Percentiles rank a stretch among this genome's conserved stretches.
phyloP scores from a whole-genome alignment of 1,139 yeast species.

The Pichia sp. region DNA sequence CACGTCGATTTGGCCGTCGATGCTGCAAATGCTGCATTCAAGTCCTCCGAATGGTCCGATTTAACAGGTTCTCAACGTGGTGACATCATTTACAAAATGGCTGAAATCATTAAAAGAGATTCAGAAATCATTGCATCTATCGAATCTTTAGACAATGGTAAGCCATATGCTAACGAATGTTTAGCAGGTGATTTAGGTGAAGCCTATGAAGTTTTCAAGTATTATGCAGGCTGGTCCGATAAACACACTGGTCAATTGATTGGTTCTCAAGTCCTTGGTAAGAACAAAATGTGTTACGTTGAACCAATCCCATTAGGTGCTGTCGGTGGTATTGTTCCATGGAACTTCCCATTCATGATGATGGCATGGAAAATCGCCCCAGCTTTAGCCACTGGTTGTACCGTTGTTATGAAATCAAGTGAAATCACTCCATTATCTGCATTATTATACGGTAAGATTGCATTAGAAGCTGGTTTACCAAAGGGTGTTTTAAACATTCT shows the following conservation, averaged over 20 bases:
- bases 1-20: slow-evolving; percentile 65
- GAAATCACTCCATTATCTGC: slow-evolving; percentile 85
- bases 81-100: slow-evolving; percentile 45
- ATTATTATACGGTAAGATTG: slow-evolving; percentile 57
- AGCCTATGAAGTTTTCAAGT: slow-evolving; percentile 54
- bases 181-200: slow-evolving; percentile 54
- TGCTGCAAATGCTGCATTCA: slow-evolving; percentile 58
- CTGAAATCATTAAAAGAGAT: slow-evolving; percentile 50
- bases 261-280: slow-evolving; percentile 32
- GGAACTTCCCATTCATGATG: slow-evolving; percentile 86
- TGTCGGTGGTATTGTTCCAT: slow-evolving; percentile 81
- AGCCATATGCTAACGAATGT: slow-evolving; percentile 42
- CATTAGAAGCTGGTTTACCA: slow-evolving; percentile 75
- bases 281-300: slow-evolving; percentile 51
- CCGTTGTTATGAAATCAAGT: slow-evolving; percentile 78
- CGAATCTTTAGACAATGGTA: slow-evolving; percentile 62
- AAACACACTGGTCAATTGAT: slow-evolving; percentile 70
- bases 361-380: slow-evolving; percentile 83
- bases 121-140: slow-evolving; percentile 51
- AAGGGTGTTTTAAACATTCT: slow-evolving; percentile 76
- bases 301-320: slow-evolving; percentile 71
- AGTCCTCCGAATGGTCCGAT: slow-evolving; percentile 40
- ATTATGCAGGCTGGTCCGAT: slow-evolving; percentile 86
- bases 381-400: slow-evolving; percentile 79
- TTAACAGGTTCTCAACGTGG: slow-evolving; percentile 47